Evolutionary conservation across 805 yeast genomes (phyloP), one percentile per base, ranked within the genome.

Genomic region (Hanseniaspora singularis): DNA sequence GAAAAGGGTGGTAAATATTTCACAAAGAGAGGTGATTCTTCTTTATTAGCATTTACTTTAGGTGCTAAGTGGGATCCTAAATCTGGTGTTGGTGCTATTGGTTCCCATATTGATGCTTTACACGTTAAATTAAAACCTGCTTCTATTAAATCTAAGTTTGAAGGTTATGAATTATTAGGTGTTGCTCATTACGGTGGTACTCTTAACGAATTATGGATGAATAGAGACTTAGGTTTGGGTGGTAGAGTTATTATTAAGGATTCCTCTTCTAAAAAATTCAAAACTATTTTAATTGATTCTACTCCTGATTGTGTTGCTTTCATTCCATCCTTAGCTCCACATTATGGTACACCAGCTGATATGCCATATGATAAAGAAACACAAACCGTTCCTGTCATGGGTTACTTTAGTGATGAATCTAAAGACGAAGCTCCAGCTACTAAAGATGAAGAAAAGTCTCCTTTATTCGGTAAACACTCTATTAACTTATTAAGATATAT

Each of bases 181-280:
- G 85, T 82, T 33, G 89, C 94, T 0, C 86, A 89, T 1, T 85
- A 85, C 60, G 76, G 85, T 18, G 92, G 92, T 28, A 79, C 83
- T 2, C 61, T 81, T 53, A 66, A 69, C 26, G 69, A 69, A 19
- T 62, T 74, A 34, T 81, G 94, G 87, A 76, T 83, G 71, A 95
- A 85, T 61, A 73, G 95, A 60, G 95, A 85, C 60, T 71, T 85
- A 50, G 92, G 94, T 38, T 61, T 85, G 51, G 94, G 87, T 42
- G 95, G 95, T 38, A 70, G 85, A 50, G 72, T 85, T 20, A 40
- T 47, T 33, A 65, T 82, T 44, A 73, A 76, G 45, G 72, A 68
- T 53, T 62, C 61, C 32, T 64, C n/a, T n/a, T n/a, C 60, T 23
- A 53, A 55, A 24, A 61, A 61, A 45, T 61, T 76, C 42, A 59